Evolutionary conservation across 352 stramenopile genomes (phyloP).

Genomic region (Globisporangium spinosum): DNA sequence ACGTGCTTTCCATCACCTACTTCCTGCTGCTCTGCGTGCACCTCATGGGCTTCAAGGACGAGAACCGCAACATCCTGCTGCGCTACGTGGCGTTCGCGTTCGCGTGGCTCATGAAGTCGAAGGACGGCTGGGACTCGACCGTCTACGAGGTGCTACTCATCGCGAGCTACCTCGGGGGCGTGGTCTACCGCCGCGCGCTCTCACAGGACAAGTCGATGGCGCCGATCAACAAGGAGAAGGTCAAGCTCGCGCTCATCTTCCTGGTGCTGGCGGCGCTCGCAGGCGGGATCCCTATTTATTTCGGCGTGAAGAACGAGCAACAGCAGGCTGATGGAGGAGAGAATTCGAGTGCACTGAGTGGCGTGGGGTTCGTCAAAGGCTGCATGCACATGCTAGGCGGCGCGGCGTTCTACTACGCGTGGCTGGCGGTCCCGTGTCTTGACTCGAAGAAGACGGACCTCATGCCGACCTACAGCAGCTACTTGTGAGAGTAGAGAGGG

Average conservation of each 20-base stretch:
- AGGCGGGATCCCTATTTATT: slow-evolving; percentile 48
- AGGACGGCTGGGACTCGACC: slow-evolving; percentile 76
- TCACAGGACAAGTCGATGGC: slow-evolving; percentile 44
- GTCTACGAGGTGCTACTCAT: slow-evolving; percentile 69
- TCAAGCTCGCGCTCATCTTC: slow-evolving; percentile 45
- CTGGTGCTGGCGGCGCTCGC: slow-evolving; percentile 39
- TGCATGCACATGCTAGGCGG: slow-evolving; percentile 67
- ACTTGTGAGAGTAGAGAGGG: slow-evolving; percentile 31
- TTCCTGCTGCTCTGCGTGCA: slow-evolving; percentile 85
- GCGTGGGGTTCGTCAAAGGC: slow-evolving; percentile 56
- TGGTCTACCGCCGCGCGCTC: slow-evolving; percentile 50
- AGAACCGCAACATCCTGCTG: slow-evolving; percentile 83
- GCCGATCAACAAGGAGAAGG: slow-evolving; percentile 52
- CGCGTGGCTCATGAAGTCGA: slow-evolving; percentile 83
- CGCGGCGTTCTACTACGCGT: slow-evolving; percentile 73
- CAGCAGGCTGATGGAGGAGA: slow-evolving; percentile 1
- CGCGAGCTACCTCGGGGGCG: slow-evolving; percentile 44
- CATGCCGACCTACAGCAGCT: slow-evolving; percentile 62
- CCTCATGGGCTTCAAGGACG: slow-evolving; percentile 77
- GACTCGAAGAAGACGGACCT: slow-evolving; percentile 84
- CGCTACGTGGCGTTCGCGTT: slow-evolving; percentile 82
- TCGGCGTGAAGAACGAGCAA: slow-evolving; percentile 17
- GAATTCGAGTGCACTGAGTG: slow-evolving; percentile 32
- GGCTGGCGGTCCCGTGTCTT: slow-evolving; percentile 68
- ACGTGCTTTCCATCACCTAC: slow-evolving; percentile 84